Conservation (phyloP, 257 asterid genomes). For the Cinchona pubescens region DNA sequence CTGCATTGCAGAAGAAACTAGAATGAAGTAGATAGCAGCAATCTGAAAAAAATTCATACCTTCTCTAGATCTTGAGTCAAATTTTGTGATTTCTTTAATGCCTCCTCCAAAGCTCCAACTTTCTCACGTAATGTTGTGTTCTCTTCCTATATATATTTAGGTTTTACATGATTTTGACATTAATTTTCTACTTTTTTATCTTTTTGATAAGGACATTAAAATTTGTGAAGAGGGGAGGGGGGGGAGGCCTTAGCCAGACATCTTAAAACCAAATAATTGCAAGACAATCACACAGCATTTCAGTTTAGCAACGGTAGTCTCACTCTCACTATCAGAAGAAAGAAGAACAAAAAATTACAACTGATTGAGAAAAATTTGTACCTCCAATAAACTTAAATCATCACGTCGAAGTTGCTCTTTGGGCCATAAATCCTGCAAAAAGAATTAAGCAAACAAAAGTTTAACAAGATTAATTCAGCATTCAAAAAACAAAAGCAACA, state of each 20-base stretch:
- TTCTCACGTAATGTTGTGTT: constrained; percentile 59
- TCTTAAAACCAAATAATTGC: neutral
- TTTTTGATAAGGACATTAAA: no score
- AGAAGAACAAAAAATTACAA: neutral
- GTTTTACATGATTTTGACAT: constrained; percentile 6
- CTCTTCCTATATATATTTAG: constrained; percentile 51
- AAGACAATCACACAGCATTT: neutral
- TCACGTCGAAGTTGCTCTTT: constrained; percentile 56
- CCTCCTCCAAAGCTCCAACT: constrained; percentile 67
- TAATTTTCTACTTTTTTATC: no score
- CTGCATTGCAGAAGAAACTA: constrained; percentile 7
- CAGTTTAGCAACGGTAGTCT: neutral
- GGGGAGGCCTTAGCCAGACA: neutral
- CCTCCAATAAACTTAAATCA: constrained; percentile 55
- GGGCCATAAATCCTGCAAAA: constrained; percentile 50
- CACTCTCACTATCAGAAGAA: neutral
- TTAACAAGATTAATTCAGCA: neutral
- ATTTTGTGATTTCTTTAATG: constrained; percentile 56
- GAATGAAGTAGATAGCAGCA: constrained; percentile 14
- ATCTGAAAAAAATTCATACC: constrained; percentile 38
- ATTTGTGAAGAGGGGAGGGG: no score
- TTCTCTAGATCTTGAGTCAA: constrained; percentile 60
- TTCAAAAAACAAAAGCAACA: neutral
- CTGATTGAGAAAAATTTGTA: constrained; percentile 9
- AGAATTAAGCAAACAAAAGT: constrained; percentile 2